Evolutionary conservation across 331 rosid species (phyloP), one percentile per base, ranked within the genome.

Genomic region (Malus hybrid): DNA sequence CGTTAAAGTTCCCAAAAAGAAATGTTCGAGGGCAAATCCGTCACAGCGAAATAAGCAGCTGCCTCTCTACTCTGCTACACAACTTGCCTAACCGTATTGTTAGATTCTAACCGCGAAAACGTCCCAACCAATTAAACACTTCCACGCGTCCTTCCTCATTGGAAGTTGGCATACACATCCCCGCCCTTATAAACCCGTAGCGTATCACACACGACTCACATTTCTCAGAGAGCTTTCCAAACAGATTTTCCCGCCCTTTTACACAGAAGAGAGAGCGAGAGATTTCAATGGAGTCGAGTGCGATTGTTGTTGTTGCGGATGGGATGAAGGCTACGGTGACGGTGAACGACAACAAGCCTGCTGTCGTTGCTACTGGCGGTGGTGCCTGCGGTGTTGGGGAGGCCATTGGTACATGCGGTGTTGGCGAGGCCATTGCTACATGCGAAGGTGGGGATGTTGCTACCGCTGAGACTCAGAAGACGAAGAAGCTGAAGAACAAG

Each of bases 271-370:
- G 67, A 75, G 29, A 77, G 61, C 54, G 74, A 75, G 31, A n/a
- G 48, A 65, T 57, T 73, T 33, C 76, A 20, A 84, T 84, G 85
- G 84, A 64, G 69, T 34, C 67, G 54, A 65, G 28, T 29, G 69
- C 18, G 27, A 28, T 61, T 31, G 69, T 16, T 65, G 80, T 50
- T 78, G 76, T 36, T 77, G 70, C 24, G 2, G 79, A 68, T 6
- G 67, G 24, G 65, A 29, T 24, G 1, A 62, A 68, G 33, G 50
- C 67, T 15, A 19, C 11, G 4, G 80, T 22, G 52, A 67, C 66
- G 10, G 24, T 31, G 62, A 18, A 68, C 29, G 71, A 39, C 57
- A 75, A 59, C 16, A 55, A 46, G 70, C 22, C 55, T 55, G 78
- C 1, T n/a, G 33, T 65, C 22, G 48, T 19, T 46, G 80, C 50